Evolutionary conservation across 352 stramenopile genomes (phyloP).

Genomic region (Pythium rhizo-oryzae): DNA sequence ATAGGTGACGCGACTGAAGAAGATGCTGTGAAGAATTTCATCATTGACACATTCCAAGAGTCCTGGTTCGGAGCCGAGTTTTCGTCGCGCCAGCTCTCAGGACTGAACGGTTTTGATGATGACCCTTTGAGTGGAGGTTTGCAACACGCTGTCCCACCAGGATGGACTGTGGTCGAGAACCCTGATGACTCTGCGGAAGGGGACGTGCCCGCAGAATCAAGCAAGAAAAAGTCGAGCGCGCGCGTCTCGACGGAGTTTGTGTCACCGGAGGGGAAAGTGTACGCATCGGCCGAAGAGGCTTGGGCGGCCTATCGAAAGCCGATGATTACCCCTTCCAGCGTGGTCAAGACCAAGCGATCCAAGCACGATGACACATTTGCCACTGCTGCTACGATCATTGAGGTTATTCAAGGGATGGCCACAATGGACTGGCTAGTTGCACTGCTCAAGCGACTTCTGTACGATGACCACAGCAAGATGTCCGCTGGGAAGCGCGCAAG

Average conservation of each 20-base stretch:
- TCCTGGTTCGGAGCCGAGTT: conserved; percentile 81
- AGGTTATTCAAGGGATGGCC: conserved; percentile 75
- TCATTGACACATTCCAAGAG: conserved; percentile 88
- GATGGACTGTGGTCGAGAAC: conserved; percentile 43
- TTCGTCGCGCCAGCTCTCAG: conserved; percentile 42
- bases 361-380: conserved; percentile 68
- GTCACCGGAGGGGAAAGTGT: conserved; percentile 57
- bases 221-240: neutral
- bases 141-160: conserved; percentile 42
- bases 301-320: conserved; percentile 62
- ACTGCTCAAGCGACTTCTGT: conserved; percentile 63
- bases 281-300: conserved; percentile 54
- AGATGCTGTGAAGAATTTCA: conserved; percentile 79
- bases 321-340: conserved; percentile 56
- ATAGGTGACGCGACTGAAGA: conserved; percentile 75
- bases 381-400: conserved; percentile 69
- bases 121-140: conserved; percentile 15
- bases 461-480: conserved; percentile 30
- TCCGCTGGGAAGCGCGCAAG: conserved; percentile 26
- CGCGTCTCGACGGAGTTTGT: conserved; percentile 40
- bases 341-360: conserved; percentile 62
- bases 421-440: conserved; percentile 75
- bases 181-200: neutral
- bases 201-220: neutral
- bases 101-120: conserved; percentile 41